Percentiles rank a stretch among this genome's conserved stretches.
Conservation (phyloP, 768 basidiomycete species). For the Podaxis rugospora region DNA sequence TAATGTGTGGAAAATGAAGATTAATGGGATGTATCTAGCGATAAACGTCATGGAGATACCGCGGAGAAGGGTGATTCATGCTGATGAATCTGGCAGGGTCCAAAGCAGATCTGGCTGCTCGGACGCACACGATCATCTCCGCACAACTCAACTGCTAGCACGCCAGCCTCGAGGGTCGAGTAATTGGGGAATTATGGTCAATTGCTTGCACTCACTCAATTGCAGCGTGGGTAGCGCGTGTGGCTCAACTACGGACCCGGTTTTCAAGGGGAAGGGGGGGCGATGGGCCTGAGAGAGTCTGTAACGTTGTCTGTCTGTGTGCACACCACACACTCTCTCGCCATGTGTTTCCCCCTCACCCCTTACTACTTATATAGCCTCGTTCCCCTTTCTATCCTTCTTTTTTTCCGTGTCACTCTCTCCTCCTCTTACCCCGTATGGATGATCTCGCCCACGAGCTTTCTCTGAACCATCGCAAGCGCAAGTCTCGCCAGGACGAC, state of each 20-base stretch:
- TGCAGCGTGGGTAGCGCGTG: conserved; percentile 13
- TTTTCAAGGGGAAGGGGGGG: conserved; percentile 12
- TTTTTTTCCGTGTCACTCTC: conserved; percentile 22
- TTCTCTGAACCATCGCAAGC: conserved; percentile 56
- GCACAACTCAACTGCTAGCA: background rate
- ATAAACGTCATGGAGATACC: background rate
- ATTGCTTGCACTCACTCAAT: background rate
- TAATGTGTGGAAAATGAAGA: background rate
- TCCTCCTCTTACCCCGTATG: conserved; percentile 31
- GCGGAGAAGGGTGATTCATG: conserved; percentile 6
- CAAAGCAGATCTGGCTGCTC: conserved; percentile 1
- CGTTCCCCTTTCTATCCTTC: conserved; percentile 19
- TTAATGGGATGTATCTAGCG: background rate
- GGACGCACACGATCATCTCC: conserved; percentile 14
- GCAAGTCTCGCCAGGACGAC: conserved; percentile 60
- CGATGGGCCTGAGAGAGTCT: conserved; percentile 11
- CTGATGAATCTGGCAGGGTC: conserved; percentile 5
- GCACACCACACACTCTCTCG: conserved; percentile 19
- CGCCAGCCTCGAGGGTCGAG: conserved; percentile 4
- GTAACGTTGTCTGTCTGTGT: conserved; percentile 8
- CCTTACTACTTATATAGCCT: conserved; percentile 32
- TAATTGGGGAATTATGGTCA: conserved; percentile 1
- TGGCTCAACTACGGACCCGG: conserved; percentile 10
- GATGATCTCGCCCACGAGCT: conserved; percentile 57
- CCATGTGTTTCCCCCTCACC: conserved; percentile 42